phyloP scores from a whole-genome alignment of 2,329 filamentous ascomycete species.

The Pseudocercospora ulei region DNA sequence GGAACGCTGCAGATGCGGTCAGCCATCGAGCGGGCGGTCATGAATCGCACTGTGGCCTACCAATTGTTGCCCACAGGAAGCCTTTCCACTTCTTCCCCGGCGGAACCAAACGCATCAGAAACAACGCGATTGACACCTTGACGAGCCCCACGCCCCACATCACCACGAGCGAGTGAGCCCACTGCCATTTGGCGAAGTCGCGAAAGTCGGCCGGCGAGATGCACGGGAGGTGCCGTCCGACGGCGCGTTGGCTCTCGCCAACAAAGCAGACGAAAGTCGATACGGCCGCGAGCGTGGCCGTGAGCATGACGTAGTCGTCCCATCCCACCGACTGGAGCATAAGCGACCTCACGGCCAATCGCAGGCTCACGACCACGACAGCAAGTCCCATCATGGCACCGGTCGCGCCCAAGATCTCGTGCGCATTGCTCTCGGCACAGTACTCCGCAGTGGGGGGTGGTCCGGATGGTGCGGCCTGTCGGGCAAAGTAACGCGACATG shows the following conservation, averaged over 20 bases:
- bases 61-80: slow-evolving; percentile 39
- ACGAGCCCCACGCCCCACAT: slow-evolving; percentile 41
- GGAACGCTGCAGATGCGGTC: slow-evolving; percentile 34
- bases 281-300: slow-evolving; percentile 35
- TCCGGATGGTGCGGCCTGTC: slow-evolving; percentile 7
- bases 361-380: slow-evolving; percentile 20
- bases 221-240: slow-evolving; percentile 40
- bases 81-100: slow-evolving; percentile 36
- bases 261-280: slow-evolving; percentile 38
- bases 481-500: slow-evolving; percentile 10
- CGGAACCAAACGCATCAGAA: slow-evolving; percentile 40
- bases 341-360: slow-evolving; percentile 36
- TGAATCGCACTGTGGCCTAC: slow-evolving; percentile 32
- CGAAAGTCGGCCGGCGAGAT: slow-evolving; percentile 29
- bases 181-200: slow-evolving; percentile 38
- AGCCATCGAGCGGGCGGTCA: slow-evolving; percentile 5
- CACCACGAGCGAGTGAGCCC: slow-evolving; percentile 42
- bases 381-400: slow-evolving; percentile 22
- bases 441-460: slow-evolving; percentile 20
- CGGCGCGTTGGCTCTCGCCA: slow-evolving; percentile 39
- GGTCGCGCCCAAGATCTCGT: slow-evolving; percentile 24
- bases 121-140: slow-evolving; percentile 44
- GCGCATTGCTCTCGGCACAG: slow-evolving; percentile 24
- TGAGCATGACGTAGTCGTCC: slow-evolving; percentile 44
- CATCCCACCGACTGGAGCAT: slow-evolving; percentile 43